Conservation (phyloP, 148 eudicot species). For the Fagopyrum esculentum region DNA sequence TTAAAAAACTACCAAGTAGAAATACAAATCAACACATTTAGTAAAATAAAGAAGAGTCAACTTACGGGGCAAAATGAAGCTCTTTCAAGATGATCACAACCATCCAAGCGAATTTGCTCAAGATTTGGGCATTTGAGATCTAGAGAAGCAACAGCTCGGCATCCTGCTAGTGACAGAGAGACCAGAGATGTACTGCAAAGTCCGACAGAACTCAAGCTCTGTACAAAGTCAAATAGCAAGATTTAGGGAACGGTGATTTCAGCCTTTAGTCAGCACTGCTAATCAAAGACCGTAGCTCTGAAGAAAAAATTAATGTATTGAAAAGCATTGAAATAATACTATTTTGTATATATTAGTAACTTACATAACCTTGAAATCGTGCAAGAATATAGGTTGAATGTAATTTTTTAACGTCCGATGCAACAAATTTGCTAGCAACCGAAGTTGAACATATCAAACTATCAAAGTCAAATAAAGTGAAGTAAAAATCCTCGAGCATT, state of each 20-base stretch:
- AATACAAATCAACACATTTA: not conserved
- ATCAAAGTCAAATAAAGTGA: not conserved
- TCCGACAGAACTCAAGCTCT: conserved; percentile 70
- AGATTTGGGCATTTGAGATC: conserved; percentile 65
- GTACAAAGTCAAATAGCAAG: conserved; percentile 20
- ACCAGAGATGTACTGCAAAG: conserved; percentile 64
- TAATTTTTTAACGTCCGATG: not conserved
- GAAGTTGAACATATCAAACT: not conserved
- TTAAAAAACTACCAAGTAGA: not conserved
- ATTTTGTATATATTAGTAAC: conserved; percentile 2
- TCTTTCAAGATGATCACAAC: conserved; percentile 95
- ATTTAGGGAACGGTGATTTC: not conserved
- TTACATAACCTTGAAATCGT: not conserved
- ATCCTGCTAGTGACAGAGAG: conserved; percentile 78
- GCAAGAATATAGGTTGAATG: not conserved
- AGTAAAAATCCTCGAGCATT: not conserved
- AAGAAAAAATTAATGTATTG: not conserved
- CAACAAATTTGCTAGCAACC: not conserved
- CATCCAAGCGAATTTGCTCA: conserved; percentile 76
- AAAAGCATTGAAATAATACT: not conserved
- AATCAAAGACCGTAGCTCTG: not conserved
- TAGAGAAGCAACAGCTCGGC: conserved; percentile 61
- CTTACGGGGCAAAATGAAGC: conserved; percentile 80
- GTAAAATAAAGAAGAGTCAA: conserved; percentile 1
- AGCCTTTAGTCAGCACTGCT: not conserved